Conservation (phyloP, 305 asterid genomes). For the Fraxinus albicans region DNA sequence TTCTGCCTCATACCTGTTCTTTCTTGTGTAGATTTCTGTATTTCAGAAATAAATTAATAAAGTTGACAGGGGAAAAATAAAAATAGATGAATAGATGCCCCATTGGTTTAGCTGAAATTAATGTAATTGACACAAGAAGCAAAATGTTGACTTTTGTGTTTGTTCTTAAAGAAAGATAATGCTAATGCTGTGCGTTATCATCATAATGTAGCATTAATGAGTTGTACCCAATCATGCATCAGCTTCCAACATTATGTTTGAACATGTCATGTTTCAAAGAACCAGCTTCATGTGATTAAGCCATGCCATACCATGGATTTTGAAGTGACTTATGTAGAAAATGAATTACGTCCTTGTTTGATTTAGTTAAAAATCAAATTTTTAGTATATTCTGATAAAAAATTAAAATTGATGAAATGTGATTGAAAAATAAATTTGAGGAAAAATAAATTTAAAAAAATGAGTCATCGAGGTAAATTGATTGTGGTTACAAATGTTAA, state of each 20-base stretch:
- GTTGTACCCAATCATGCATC: neutral
- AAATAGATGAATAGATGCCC: neutral
- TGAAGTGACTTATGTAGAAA: neutral
- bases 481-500: neutral
- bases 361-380: neutral
- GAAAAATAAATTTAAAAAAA: too few species aligned
- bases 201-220: neutral
- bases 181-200: neutral
- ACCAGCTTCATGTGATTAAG: neutral
- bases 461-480: neutral
- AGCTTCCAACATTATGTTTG: neutral
- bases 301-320: neutral
- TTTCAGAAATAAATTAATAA: neutral
- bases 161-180: neutral
- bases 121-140: neutral
- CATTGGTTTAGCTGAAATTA: neutral
- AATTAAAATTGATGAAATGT: neutral
- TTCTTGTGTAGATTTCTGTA: neutral
- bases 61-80: neutral
- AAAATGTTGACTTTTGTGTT: neutral
- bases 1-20: neutral
- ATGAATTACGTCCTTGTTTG: neutral
- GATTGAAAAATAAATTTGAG: too few species aligned
- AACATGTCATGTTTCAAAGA: neutral
- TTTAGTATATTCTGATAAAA: neutral